Evolutionary conservation across 2,329 filamentous ascomycete species (phyloP).

Genomic region (Epichloe uncinata): DNA sequence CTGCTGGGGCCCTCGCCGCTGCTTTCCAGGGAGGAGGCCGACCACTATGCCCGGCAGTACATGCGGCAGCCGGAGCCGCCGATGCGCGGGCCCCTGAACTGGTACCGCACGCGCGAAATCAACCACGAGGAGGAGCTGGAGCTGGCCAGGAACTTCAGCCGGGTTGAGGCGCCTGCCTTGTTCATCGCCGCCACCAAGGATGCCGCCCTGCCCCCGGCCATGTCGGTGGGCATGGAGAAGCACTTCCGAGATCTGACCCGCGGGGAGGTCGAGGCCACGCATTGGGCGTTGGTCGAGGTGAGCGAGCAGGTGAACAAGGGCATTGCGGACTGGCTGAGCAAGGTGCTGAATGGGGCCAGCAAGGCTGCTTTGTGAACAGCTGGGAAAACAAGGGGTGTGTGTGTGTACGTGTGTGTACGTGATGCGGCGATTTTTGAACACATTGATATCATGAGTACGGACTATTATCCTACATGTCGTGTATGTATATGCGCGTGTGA

Average conservation of each 20-base stretch:
- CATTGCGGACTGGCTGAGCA: slow-evolving; percentile 52
- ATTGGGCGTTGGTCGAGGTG: slow-evolving; percentile 75
- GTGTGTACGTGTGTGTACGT: not conserved
- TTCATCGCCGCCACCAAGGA: slow-evolving; percentile 65
- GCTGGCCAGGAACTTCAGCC: slow-evolving; percentile 42
- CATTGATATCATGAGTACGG: no score
- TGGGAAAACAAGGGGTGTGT: not conserved
- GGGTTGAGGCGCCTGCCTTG: slow-evolving; percentile 51
- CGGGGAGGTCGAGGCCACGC: slow-evolving; percentile 52
- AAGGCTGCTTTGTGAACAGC: slow-evolving; percentile 16
- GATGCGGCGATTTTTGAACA: no score
- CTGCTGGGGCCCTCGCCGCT: slow-evolving; percentile 43
- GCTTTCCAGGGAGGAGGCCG: slow-evolving; percentile 54
- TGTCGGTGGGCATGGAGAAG: slow-evolving; percentile 60
- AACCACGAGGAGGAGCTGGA: slow-evolving; percentile 65
- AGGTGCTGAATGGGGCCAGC: slow-evolving; percentile 17
- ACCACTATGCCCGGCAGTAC: slow-evolving; percentile 66
- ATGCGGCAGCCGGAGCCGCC: slow-evolving; percentile 41
- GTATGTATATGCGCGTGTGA: not conserved
- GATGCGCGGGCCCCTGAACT: slow-evolving; percentile 69
- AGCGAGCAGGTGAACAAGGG: slow-evolving; percentile 55
- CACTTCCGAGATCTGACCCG: slow-evolving; percentile 51
- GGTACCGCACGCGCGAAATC: slow-evolving; percentile 64
- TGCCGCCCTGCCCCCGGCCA: slow-evolving; percentile 53
- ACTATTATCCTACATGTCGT: not conserved